Evolutionary conservation across 768 basidiomycete species (phyloP).

Genomic region (Russula emetica): DNA sequence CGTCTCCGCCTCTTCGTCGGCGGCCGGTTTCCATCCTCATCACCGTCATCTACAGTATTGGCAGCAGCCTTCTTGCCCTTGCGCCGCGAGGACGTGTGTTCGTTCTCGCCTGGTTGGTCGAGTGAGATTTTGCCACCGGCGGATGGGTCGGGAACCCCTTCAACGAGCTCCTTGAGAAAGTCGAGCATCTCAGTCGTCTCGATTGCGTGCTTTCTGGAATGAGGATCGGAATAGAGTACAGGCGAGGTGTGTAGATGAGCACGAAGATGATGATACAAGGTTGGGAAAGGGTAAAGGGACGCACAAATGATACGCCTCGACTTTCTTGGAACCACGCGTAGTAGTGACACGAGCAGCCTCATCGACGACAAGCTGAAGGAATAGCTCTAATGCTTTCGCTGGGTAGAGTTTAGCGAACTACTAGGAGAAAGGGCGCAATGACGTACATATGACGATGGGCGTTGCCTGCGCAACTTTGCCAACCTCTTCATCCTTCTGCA

Average conservation of each 20-base stretch:
- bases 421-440: background rate
- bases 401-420: conserved; percentile 10
- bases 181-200: conserved; percentile 85
- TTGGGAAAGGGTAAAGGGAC: conserved; percentile 34
- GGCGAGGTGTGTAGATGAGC: background rate
- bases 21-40: conserved; percentile 35
- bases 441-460: conserved; percentile 92
- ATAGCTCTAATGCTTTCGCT: conserved; percentile 95
- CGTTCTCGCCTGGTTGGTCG: conserved; percentile 59
- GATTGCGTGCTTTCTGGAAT: conserved; percentile 81
- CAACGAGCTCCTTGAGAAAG: conserved; percentile 90
- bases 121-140: conserved; percentile 75
- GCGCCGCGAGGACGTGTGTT: conserved; percentile 45
- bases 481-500: conserved; percentile 99
- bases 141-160: conserved; percentile 80
- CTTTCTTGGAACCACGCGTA: conserved; percentile 76
- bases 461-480: conserved; percentile 97
- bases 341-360: conserved; percentile 76
- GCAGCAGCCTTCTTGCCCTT: conserved; percentile 54
- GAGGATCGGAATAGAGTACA: conserved; percentile 1
- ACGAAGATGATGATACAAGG: background rate
- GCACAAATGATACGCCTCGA: conserved; percentile 91
- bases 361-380: conserved; percentile 79
- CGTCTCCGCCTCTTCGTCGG: conserved; percentile 47
- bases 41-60: conserved; percentile 37